phyloP scores from a whole-genome alignment of 2,329 filamentous ascomycete species.

The Penicillium sp. region DNA sequence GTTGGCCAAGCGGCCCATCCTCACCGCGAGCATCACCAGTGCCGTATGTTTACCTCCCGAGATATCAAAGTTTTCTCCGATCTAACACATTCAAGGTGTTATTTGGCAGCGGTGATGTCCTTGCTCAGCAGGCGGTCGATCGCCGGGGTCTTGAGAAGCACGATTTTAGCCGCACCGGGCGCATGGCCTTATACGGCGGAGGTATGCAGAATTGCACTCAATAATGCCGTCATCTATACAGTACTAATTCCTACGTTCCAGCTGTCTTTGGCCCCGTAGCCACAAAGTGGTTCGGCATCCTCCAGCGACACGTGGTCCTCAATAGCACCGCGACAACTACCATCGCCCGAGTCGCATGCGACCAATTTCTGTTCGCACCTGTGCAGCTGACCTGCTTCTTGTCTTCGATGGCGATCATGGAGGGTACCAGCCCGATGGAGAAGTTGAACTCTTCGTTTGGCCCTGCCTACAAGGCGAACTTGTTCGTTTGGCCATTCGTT shows the following conservation, averaged over 20 bases:
- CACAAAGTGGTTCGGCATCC: constrained; percentile 80
- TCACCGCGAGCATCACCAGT: constrained; percentile 89
- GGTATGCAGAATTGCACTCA: constrained; percentile 32
- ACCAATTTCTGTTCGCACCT: constrained; percentile 84
- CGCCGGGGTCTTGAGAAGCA: constrained; percentile 74
- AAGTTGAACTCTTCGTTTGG: constrained; percentile 71
- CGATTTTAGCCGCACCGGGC: constrained; percentile 53
- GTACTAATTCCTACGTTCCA: constrained; percentile 2
- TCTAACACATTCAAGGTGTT: constrained; percentile 57
- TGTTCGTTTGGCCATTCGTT: constrained; percentile 81
- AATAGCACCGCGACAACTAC: constrained; percentile 67
- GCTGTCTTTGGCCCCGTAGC: constrained; percentile 84
- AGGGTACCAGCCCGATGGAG: constrained; percentile 64
- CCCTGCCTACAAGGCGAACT: constrained; percentile 75
- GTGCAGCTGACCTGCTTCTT: constrained; percentile 79
- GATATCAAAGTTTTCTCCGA: not conserved
- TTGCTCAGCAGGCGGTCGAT: constrained; percentile 90
- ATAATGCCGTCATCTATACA: not conserved
- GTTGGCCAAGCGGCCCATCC: constrained; percentile 74
- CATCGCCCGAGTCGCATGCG: constrained; percentile 71
- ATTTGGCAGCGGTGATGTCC: constrained; percentile 86
- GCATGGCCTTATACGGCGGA: constrained; percentile 51
- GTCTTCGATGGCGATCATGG: constrained; percentile 77
- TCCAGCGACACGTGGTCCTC: constrained; percentile 67
- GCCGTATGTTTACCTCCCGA: constrained; percentile 50